Base-by-base conservation (phyloP, 371 early-diverging fungal genomes). In the Rhizopus stolonifer region DNA sequence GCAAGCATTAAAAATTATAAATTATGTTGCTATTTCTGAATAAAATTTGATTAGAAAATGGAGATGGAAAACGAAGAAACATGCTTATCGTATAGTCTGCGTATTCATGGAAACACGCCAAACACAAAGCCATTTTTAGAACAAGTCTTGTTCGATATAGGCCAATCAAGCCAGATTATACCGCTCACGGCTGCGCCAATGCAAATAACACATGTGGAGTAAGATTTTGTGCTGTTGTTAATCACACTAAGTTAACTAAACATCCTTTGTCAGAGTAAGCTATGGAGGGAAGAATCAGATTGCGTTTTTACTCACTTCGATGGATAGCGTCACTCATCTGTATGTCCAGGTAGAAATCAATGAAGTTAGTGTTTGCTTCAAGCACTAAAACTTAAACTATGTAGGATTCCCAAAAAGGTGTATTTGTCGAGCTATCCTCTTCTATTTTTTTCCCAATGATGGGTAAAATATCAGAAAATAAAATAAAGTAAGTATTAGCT, bases 171-270 rank as follows among this genome's bases (percentile, higher is more conserved):
- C 26, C 81, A 81, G 54, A 48, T 65, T 13, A 79, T 81, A 25
- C 54, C 64, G 4, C 25, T 81, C 10, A 21, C 50, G 7, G 48
- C 63, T 49, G 63, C 78, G 17, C 81, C 81, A 11, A 75, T 72
- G 74, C 79, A 81, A 25, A 52, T 81, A 17, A 49, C 65, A 4
- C 79, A 81, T 48, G 63, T 65, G 0, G 49, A 50, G 79, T 77
- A 69, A 65, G 55, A 29, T 31, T 29, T 34, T 24, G 14, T 2
- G 15, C 36, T 36, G 15, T n/a, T n/a, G 36, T 36, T n/a, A n/a
- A n/a, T n/a, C n/a, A n/a, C n/a, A n/a, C n/a, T 29, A 9, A 29
- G 0, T 6, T 29, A 29, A 29, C 6, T 29, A 29, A 29, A 36
- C 36, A 36, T 36, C 23, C 14, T 13, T 5, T 18, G 21, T 14